phyloP scores from a whole-genome alignment of 345 rosid species.

The Combretum micranthum region DNA sequence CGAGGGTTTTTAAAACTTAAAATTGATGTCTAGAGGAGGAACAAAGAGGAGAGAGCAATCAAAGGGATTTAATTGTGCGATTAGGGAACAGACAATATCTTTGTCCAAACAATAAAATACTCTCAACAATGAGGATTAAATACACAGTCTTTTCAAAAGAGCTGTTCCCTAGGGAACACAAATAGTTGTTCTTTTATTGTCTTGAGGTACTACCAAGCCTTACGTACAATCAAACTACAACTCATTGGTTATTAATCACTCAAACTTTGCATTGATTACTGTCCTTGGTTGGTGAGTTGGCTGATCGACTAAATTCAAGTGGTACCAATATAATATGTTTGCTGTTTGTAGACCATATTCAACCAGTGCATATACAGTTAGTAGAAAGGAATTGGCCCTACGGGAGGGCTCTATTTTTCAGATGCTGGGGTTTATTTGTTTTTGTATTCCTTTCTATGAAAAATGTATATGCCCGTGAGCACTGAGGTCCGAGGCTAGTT shows the following conservation, averaged over 20 bases:
- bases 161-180: constrained; percentile 18
- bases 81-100: constrained; percentile 12
- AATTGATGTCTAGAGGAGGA: not conserved
- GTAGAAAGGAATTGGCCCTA: no score
- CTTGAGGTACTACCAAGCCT: not conserved
- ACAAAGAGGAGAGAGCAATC: not conserved
- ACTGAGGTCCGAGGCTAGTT: no score
- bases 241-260: not conserved
- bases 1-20: no score
- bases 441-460: no score
- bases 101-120: constrained; percentile 4
- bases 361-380: no score
- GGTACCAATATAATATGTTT: no score
- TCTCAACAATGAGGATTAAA: not conserved
- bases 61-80: not conserved
- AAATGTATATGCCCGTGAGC: no score
- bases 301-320: no score
- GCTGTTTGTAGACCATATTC: no score
- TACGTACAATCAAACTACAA: not conserved
- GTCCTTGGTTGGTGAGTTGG: no score
- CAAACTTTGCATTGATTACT: not conserved
- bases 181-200: constrained; percentile 1
- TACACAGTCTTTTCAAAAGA: constrained; percentile 6
- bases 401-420: no score
- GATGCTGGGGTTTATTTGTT: no score